A percentile compares a stretch with the other conserved stretches of the same genome.
Evolutionary conservation across 441 rosid species (phyloP).

Genomic region (Populus trichocarpa): DNA sequence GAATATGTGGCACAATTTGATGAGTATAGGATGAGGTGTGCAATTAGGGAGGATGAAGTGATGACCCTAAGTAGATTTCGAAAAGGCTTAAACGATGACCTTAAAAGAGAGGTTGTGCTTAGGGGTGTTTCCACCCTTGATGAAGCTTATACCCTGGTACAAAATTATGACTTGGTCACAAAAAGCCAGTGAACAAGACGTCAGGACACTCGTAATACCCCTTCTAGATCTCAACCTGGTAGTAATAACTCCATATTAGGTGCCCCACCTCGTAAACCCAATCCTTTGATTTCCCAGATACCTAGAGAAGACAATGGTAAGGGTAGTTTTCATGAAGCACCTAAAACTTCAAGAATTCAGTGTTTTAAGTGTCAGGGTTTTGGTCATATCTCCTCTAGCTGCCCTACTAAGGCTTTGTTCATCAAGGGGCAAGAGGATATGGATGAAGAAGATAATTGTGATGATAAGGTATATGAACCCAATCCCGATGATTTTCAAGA

Average conservation of each 20-base stretch:
- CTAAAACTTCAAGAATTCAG: no score
- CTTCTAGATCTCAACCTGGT: neutral
- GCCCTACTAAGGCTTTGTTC: no score
- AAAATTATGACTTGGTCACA: neutral
- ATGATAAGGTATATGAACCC: neutral
- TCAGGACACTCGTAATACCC: neutral
- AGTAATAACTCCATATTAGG: neutral
- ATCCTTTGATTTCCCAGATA: no score
- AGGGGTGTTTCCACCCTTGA: no score
- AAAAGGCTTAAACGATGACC: neutral
- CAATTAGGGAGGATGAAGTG: neutral
- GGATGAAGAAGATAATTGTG: neutral
- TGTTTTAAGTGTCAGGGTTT: no score
- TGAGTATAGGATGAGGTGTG: no score
- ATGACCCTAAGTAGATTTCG: neutral
- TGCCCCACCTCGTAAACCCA: no score
- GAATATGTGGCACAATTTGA: no score
- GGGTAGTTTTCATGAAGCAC: no score
- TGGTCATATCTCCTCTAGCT: neutral
- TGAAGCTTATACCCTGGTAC: neutral
- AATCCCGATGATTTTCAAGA: no score
- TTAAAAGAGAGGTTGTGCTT: neutral
- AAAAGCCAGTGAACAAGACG: neutral
- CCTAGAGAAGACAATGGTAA: no score
- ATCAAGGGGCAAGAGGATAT: neutral